A percentile compares a stretch with the other conserved stretches of the same genome.
phyloP scores from a whole-genome alignment of 345 rosid species.

The Gynandropsis gynandra region DNA sequence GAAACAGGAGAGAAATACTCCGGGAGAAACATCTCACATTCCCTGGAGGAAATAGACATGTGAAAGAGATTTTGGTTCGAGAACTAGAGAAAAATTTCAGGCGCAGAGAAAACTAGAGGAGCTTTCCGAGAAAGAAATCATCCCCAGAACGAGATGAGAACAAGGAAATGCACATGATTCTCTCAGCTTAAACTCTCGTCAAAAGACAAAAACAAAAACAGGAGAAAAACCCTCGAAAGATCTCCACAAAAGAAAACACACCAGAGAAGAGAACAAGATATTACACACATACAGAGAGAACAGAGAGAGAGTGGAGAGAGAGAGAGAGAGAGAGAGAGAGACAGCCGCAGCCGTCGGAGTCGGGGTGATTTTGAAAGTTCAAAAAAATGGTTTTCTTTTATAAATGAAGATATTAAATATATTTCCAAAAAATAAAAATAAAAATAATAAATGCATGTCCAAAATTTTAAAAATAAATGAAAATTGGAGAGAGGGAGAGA shows the following conservation, averaged over 20 bases:
- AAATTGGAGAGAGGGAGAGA: no score
- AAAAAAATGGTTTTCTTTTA: no score
- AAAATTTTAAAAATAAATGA: no score
- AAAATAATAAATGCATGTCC: no score
- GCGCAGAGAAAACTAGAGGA: slow-evolving; percentile 17
- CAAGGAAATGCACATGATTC: neutral
- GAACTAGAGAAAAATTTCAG: slow-evolving; percentile 4
- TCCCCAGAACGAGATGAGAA: neutral
- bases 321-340: slow-evolving; percentile 8
- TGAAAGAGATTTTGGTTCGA: slow-evolving; percentile 31
- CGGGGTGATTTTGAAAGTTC: slow-evolving; percentile 53
- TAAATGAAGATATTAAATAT: no score
- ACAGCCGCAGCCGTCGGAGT: slow-evolving; percentile 15
- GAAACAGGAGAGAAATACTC: neutral
- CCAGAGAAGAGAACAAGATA: neutral
- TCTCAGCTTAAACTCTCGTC: slow-evolving; percentile 2
- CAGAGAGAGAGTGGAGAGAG: slow-evolving; percentile 4
- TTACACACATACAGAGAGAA: slow-evolving; percentile 1
- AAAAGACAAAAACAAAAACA: slow-evolving; percentile 18
- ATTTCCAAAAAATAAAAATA: no score
- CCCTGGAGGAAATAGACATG: slow-evolving; percentile 5
- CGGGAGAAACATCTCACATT: neutral
- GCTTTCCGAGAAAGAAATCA: slow-evolving; percentile 24
- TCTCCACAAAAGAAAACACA: no score
- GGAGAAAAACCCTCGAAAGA: no score